These are phyloP conservation scores for Phialemoniopsis sp. DNA, from an alignment of 2,329 filamentous ascomycete genomes.

Conservation along the genomic window DNA sequence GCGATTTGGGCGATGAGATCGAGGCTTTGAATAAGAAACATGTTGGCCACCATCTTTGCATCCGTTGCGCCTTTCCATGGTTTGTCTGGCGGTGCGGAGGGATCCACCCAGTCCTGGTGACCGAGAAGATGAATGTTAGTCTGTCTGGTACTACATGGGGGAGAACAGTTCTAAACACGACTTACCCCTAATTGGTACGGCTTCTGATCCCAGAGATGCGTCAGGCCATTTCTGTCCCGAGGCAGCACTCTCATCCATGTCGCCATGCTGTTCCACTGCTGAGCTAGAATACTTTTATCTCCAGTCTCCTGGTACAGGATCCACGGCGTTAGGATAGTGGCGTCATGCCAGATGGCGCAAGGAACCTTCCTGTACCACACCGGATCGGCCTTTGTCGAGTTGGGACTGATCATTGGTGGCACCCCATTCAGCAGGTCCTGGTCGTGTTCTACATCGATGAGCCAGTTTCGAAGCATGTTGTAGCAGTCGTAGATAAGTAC, in stretches of 20 bases:
- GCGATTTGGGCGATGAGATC: slow-evolving; percentile 1
- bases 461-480: too few relatives aligned
- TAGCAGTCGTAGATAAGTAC: too few relatives aligned
- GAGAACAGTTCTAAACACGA: too few relatives aligned
- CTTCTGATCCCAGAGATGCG: slow-evolving; percentile 26
- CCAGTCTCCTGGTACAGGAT: slow-evolving; percentile 4
- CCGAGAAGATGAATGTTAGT: too few relatives aligned
- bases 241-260: slow-evolving; percentile 22
- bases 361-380: too few relatives aligned
- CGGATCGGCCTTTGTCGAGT: not conserved
- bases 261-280: slow-evolving; percentile 15
- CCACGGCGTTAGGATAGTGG: slow-evolving; percentile 6
- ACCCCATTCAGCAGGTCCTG: too few relatives aligned
- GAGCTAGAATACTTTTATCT: slow-evolving; percentile 1
- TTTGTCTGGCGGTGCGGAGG: slow-evolving; percentile 18
- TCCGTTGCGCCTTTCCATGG: slow-evolving; percentile 21
- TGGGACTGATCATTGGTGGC: too few relatives aligned
- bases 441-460: too few relatives aligned
- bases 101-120: too few relatives aligned
- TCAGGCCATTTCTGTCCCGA: too few relatives aligned
- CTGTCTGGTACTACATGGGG: too few relatives aligned
- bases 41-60: slow-evolving; percentile 21
- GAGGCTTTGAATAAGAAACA: slow-evolving; percentile 17
- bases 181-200: slow-evolving; percentile 26
- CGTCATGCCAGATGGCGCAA: slow-evolving; percentile 7